Evolutionary conservation across 2,329 filamentous ascomycete species (phyloP).

Genomic region (Hypoxylon sp.): DNA sequence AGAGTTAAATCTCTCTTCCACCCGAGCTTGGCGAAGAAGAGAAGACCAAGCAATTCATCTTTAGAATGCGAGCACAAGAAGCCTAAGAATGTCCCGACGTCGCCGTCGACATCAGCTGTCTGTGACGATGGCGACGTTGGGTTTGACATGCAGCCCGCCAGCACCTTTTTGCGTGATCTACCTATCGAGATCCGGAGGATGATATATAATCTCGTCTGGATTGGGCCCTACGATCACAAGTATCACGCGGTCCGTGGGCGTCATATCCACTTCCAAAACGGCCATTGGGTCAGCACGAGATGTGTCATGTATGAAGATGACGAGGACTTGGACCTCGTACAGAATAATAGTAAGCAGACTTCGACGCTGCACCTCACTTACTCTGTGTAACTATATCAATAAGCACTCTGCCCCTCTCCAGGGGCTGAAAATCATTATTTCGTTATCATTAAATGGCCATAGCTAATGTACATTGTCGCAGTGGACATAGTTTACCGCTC

Average conservation of each 20-base stretch:
- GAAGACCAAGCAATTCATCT: constrained; percentile 35
- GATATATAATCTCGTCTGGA: constrained; percentile 53
- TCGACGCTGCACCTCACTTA: background rate
- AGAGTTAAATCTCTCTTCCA: constrained; percentile 49
- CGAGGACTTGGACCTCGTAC: constrained; percentile 49
- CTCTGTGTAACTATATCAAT: background rate
- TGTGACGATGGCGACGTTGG: background rate
- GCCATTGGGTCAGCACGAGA: constrained; percentile 50
- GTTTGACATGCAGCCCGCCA: constrained; percentile 45
- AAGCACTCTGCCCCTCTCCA: background rate
- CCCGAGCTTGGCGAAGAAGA: constrained; percentile 44
- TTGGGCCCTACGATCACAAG: constrained; percentile 46
- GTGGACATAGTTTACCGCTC: constrained; percentile 48
- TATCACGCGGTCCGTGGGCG: constrained; percentile 49
- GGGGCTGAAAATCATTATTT: background rate
- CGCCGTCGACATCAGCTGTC: constrained; percentile 3
- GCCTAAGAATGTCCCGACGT: constrained; percentile 9
- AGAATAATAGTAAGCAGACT: constrained; percentile 47
- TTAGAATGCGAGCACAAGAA: constrained; percentile 24
- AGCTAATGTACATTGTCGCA: constrained; percentile 18
- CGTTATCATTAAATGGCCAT: background rate
- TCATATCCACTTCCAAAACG: constrained; percentile 52
- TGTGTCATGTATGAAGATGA: constrained; percentile 53
- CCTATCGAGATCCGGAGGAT: constrained; percentile 56
- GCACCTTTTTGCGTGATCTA: constrained; percentile 54